Conservation (phyloP, 495 filamentous ascomycete species). For the Penicillium robsamsonii region DNA sequence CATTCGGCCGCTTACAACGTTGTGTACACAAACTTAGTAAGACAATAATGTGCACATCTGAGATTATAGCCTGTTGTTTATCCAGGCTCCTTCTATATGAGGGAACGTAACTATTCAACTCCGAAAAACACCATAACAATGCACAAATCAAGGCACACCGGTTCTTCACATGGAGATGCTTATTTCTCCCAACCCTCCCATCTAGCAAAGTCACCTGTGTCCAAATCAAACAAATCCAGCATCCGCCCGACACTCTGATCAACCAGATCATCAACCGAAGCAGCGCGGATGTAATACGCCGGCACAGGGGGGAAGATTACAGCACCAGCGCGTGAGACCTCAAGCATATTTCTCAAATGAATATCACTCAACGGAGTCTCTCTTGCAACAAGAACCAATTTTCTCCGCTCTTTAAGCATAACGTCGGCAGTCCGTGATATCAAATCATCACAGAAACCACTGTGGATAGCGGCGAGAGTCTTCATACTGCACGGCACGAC, state of each 20-base stretch:
- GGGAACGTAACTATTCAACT: no score
- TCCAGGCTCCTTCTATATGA: no score
- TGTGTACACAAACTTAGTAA: no score
- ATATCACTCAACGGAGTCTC: slow-evolving; percentile 49
- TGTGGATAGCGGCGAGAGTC: slow-evolving; percentile 33
- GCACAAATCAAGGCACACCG: no score
- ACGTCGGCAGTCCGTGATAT: slow-evolving; percentile 48
- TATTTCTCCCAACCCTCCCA: slow-evolving; percentile 30
- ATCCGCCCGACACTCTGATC: slow-evolving; percentile 46
- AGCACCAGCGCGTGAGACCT: slow-evolving; percentile 34
- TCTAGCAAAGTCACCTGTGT: slow-evolving; percentile 41
- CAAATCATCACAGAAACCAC: slow-evolving; percentile 38
- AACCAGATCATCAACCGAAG: slow-evolving; percentile 37
- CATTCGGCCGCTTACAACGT: no score
- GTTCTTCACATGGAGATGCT: not conserved
- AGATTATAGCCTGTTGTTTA: no score
- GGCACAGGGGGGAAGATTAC: slow-evolving; percentile 46
- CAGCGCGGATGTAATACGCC: slow-evolving; percentile 42
- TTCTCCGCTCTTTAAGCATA: slow-evolving; percentile 44
- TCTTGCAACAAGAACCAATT: slow-evolving; percentile 40
- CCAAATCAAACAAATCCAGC: slow-evolving; percentile 46
- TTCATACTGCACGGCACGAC: slow-evolving; percentile 45
- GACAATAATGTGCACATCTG: no score
- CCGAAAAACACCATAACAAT: no score
- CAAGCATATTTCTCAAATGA: slow-evolving; percentile 47